Percentiles rank a stretch among this genome's conserved stretches.
Evolutionary conservation across 78 protist species (phyloP).

Genomic region (Emiliania huxleyi): DNA sequence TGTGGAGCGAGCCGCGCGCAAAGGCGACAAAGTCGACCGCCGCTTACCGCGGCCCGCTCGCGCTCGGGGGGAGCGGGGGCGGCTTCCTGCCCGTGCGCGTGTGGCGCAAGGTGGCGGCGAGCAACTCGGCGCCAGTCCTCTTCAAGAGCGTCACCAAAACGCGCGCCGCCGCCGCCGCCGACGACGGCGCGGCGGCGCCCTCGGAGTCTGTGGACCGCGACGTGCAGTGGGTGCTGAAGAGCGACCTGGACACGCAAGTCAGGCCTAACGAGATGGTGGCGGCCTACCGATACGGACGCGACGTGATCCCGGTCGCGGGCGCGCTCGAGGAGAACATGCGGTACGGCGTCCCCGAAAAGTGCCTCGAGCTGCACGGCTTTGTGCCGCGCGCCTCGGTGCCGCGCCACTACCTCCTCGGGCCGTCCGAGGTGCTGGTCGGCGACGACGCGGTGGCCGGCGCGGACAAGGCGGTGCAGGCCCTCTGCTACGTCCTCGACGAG

Average conservation of each 20-base stretch:
- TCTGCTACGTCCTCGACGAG: neutral
- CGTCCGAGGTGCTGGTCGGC: neutral
- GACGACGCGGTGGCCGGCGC: neutral
- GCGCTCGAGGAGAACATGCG: neutral
- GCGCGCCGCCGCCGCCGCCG: neutral
- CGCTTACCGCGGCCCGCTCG: neutral
- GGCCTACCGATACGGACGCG: neutral
- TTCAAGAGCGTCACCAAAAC: neutral
- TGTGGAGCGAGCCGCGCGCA: neutral
- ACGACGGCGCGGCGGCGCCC: neutral
- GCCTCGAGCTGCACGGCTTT: neutral
- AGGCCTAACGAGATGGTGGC: neutral
- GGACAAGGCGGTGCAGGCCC: neutral
- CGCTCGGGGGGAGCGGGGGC: neutral
- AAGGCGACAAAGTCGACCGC: neutral
- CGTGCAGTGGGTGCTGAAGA: neutral
- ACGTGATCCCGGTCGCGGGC: neutral
- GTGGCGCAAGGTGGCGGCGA: neutral
- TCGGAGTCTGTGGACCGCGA: neutral
- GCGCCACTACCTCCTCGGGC: neutral
- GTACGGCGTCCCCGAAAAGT: neutral
- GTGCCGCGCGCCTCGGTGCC: neutral
- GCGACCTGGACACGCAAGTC: neutral
- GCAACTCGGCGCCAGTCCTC: neutral
- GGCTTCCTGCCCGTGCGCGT: neutral